Evolutionary conservation across 108 stramenopile species (phyloP).

Genomic region (Cyclotella sp.): DNA sequence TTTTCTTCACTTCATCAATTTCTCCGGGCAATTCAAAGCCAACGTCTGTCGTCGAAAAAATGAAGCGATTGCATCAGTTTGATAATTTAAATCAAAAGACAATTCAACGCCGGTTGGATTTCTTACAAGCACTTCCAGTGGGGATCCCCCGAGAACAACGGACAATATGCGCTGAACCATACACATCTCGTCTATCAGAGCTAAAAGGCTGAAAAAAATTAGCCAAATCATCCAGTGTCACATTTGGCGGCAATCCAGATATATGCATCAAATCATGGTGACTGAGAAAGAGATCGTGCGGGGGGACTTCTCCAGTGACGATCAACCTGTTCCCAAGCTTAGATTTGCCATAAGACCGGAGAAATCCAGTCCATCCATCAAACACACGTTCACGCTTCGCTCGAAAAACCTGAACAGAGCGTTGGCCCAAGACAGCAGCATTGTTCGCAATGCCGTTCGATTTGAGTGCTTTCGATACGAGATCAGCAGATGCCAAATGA

Average conservation of each 20-base stretch:
- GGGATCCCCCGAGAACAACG: slow-evolving; percentile 65
- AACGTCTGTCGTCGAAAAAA: slow-evolving; percentile 40
- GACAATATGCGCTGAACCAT: slow-evolving; percentile 81
- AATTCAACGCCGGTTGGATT: not conserved
- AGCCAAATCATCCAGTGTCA: slow-evolving; percentile 73
- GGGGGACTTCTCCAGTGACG: slow-evolving; percentile 85
- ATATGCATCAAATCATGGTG: slow-evolving; percentile 75
- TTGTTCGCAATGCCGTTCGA: slow-evolving; percentile 57
- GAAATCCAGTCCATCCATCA: slow-evolving; percentile 54
- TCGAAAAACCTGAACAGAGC: slow-evolving; percentile 64
- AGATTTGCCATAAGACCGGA: slow-evolving; percentile 39
- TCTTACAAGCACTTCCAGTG: slow-evolving; percentile 74
- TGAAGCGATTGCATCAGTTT: not conserved
- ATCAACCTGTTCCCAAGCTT: slow-evolving; percentile 64
- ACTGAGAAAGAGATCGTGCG: slow-evolving; percentile 73
- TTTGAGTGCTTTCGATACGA: slow-evolving; percentile 63
- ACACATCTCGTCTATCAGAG: slow-evolving; percentile 63
- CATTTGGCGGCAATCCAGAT: slow-evolving; percentile 63
- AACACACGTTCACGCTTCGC: slow-evolving; percentile 78
- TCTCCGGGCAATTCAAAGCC: slow-evolving; percentile 85
- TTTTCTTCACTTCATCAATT: slow-evolving; percentile 57
- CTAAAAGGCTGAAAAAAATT: slow-evolving; percentile 76
- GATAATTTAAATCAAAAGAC: not conserved
- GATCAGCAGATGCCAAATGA: slow-evolving; percentile 64
- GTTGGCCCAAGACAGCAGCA: slow-evolving; percentile 59